A percentile compares a stretch with the other conserved stretches of the same genome.
Conservation (phyloP, 805 yeast genomes). For the Pachysolen tannophilus region DNA sequence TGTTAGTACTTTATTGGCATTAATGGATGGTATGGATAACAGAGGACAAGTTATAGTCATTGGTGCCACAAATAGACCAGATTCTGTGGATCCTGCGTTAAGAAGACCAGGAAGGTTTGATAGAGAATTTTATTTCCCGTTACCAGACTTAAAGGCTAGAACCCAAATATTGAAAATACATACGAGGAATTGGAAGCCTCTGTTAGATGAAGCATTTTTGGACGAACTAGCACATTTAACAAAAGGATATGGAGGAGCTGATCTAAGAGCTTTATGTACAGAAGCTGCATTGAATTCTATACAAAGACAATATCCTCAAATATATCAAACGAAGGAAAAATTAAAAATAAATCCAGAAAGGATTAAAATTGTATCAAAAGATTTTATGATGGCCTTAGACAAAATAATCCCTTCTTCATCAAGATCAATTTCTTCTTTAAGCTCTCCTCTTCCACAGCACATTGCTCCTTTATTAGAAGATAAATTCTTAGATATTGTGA, state of each 20-base stretch:
- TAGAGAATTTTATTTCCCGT: constrained; percentile 91
- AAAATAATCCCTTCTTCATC: constrained; percentile 91
- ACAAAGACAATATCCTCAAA: constrained; percentile 89
- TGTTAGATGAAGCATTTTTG: constrained; percentile 48
- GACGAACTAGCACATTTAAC: constrained; percentile 69
- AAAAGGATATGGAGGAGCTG: constrained; percentile 98
- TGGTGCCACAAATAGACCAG: constrained; percentile 98
- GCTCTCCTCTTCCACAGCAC: constrained; percentile 73
- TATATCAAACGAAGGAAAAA: constrained; percentile 69
- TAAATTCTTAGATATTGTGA: constrained; percentile 38
- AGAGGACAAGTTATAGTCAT: constrained; percentile 97
- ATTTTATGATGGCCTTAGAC: constrained; percentile 78
- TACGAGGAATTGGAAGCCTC: constrained; percentile 84
- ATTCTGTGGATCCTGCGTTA: constrained; percentile 95
- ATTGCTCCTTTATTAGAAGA: constrained; percentile 55
- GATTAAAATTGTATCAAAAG: constrained; percentile 70
- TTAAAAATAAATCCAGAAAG: constrained; percentile 62
- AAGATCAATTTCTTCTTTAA: constrained; percentile 64
- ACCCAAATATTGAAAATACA: constrained; percentile 75
- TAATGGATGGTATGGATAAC: constrained; percentile 99
- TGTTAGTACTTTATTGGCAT: constrained; percentile 87
- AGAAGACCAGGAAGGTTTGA: constrained; percentile 97
- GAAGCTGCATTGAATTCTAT: constrained; percentile 92
- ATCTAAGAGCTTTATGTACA: constrained; percentile 85
- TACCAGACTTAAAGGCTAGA: constrained; percentile 79